Conservation (phyloP, 805 yeast genomes). For the Spathaspora sp. region DNA sequence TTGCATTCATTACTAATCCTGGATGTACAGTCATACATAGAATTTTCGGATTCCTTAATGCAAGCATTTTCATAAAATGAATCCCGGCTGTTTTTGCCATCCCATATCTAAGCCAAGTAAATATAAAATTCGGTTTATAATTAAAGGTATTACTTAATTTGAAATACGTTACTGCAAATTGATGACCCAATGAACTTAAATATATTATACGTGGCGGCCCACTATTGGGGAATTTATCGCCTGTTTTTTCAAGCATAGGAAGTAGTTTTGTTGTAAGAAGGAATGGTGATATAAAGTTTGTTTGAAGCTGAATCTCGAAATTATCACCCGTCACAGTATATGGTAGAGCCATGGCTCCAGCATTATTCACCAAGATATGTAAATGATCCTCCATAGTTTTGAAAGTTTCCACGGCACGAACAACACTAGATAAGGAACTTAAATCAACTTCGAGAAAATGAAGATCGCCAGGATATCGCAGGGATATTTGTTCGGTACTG, state of each 20-base stretch:
- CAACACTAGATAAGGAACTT: constrained; percentile 28
- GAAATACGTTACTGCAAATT: constrained; percentile 46
- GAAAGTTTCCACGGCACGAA: constrained; percentile 45
- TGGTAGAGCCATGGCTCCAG: constrained; percentile 81
- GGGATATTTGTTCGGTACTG: constrained; percentile 15
- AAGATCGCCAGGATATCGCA: constrained; percentile 32
- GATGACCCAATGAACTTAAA: constrained; percentile 65
- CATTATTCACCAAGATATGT: constrained; percentile 69
- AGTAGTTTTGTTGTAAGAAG: constrained; percentile 60
- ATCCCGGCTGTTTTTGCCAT: constrained; percentile 75
- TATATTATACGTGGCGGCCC: constrained; percentile 55
- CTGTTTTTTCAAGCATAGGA: constrained; percentile 45
- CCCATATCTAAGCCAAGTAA: constrained; percentile 77
- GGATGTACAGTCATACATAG: constrained; percentile 72
- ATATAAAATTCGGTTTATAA: constrained; percentile 59
- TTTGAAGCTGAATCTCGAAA: constrained; percentile 77
- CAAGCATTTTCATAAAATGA: constrained; percentile 63
- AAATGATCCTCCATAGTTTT: constrained; percentile 44
- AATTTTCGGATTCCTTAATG: constrained; percentile 63
- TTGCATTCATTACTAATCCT: constrained; percentile 82
- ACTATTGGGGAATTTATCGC: constrained; percentile 18
- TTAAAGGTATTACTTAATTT: constrained; percentile 48
- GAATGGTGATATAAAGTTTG: constrained; percentile 75
- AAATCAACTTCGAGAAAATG: constrained; percentile 37
- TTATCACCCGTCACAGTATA: constrained; percentile 59